Base-by-base conservation (phyloP, 2,329 filamentous ascomycete species). In the Raffaelea arxii region DNA sequence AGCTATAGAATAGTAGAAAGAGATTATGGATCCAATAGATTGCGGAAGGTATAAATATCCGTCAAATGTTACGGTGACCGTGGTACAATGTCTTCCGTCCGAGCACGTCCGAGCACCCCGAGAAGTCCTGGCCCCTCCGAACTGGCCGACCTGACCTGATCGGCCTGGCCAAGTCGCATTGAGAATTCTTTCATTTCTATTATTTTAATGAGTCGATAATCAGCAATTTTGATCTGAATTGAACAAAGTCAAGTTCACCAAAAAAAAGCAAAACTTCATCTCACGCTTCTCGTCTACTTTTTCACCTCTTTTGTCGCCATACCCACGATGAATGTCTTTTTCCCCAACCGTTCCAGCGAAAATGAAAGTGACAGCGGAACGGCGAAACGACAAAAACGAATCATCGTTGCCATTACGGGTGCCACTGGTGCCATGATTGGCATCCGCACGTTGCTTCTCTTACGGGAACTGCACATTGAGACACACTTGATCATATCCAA, bases 331-430 rank as follows among this genome's bases (percentile, higher is more conserved):
- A 32, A 32, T n/a, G n/a, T n/a, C n/a, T n/a, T n/a, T n/a, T n/a
- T n/a, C n/a, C n/a, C n/a, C n/a, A n/a, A n/a, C n/a, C n/a, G n/a
- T 10, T 32, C 27, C 27, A 32, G 27, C 27, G 10, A 9, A 32
- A 9, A 16, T 9, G 10, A 32, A 32, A 10, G 27, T 9, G 10
- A 9, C 16, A 9, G 27, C 27, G 10, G 16, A 32, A 32, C 27
- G 27, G 16, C 27, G 27, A 16, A 32, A 12, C 32, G 14, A n/a
- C 32, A 36, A 12, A 41, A 46, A 47, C 55, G 60, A 9, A 70
- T 74, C 43, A 61, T 74, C 2, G 62, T 74, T 6, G 72, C 62
- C 19, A 67, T 75, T 38, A 74, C 72, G 2, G 71, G 71, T 3
- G 71, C 71, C 1, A 74, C 71, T 0, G 71, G 71, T 3, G 61